Base-by-base conservation (phyloP, 805 yeast species). In the Yarrowia sp. region DNA sequence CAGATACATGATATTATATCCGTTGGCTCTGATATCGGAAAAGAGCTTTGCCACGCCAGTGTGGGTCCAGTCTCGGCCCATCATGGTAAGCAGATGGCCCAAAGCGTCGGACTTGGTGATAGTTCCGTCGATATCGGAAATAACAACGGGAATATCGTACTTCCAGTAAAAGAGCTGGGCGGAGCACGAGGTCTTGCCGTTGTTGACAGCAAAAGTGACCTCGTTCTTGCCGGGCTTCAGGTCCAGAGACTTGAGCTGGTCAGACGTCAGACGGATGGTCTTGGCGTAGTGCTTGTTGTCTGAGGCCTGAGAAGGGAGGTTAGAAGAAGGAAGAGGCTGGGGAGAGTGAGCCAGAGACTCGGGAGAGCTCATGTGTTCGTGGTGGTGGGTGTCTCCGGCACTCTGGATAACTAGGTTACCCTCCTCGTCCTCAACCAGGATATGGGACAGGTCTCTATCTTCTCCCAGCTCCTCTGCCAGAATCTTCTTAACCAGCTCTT, bases 11-110 rank as follows among this genome's bases (percentile, higher is more conserved):
- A 95, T 88, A 74, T 95, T 92, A 81, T 94, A 95, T 0, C 99
- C 98, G 75, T 95, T 95, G 68, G 84, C 79, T 53, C 83, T 75
- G 70, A 95, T 95, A 76, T 95, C 99, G n/a, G 86, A 86, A 75
- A 93, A 95, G 68, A 95, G 79, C 74, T 88, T 87, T 2, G 98
- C 97, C 47, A 95, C 99, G 39, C 99, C 99, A 1, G 87, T 85
- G 76, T 95, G 99, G 0, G 99, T 95, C 99, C 99, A 95, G 79
- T 95, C 99, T 72, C 92, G 85, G 5, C 99, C 99, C 43, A 95
- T 81, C 86, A 94, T 87, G 17, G 95, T 92, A 77, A 95, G 81
- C 2, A 95, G 94, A 78, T 95, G 99, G 2, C 99, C 99, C 73
- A 95, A 80, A 0, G 99, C 99, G 79, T 95, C 99, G 0, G 98